phyloP scores from a whole-genome alignment of 768 basidiomycete genomes.

The Mycena metata region DNA sequence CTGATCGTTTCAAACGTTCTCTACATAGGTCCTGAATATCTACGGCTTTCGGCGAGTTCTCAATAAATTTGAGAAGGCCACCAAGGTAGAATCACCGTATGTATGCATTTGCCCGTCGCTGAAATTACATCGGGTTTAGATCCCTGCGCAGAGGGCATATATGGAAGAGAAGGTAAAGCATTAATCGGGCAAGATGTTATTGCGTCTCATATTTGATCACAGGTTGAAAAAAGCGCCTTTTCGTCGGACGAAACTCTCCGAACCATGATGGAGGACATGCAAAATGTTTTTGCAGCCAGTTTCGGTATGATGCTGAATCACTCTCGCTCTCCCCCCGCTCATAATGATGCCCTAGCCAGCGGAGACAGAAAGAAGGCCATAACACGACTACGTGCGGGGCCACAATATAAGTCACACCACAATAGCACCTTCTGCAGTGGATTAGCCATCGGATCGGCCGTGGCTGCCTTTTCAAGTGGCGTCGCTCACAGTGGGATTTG shows the following conservation, averaged over 20 bases:
- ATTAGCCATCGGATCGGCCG: slow-evolving; percentile 74
- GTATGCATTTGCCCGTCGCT: neutral
- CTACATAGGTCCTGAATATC: slow-evolving; percentile 79
- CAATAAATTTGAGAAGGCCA: slow-evolving; percentile 88
- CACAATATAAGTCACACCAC: slow-evolving; percentile 71
- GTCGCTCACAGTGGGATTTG: slow-evolving; percentile 67
- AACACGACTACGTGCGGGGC: slow-evolving; percentile 69
- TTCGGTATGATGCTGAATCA: slow-evolving; percentile 71
- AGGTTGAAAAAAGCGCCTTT: slow-evolving; percentile 82
- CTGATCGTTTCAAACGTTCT: neutral
- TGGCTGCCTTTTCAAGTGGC: slow-evolving; percentile 77
- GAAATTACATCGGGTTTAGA: slow-evolving; percentile 51
- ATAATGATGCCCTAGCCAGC: slow-evolving; percentile 46
- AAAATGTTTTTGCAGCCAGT: slow-evolving; percentile 78
- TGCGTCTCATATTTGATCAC: neutral
- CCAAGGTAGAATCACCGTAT: slow-evolving; percentile 60
- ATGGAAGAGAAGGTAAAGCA: slow-evolving; percentile 78
- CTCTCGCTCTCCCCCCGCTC: neutral
- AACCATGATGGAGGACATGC: slow-evolving; percentile 80
- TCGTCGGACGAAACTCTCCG: slow-evolving; percentile 72
- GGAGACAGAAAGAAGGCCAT: slow-evolving; percentile 87
- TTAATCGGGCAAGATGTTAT: neutral
- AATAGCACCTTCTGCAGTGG: slow-evolving; percentile 84
- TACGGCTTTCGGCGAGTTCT: slow-evolving; percentile 90
- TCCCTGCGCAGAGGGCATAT: slow-evolving; percentile 80